Evolutionary conservation across 2,329 filamentous ascomycete genomes (phyloP), one percentile per base, ranked within the genome.

Genomic region (Fonsecaea erecta): DNA sequence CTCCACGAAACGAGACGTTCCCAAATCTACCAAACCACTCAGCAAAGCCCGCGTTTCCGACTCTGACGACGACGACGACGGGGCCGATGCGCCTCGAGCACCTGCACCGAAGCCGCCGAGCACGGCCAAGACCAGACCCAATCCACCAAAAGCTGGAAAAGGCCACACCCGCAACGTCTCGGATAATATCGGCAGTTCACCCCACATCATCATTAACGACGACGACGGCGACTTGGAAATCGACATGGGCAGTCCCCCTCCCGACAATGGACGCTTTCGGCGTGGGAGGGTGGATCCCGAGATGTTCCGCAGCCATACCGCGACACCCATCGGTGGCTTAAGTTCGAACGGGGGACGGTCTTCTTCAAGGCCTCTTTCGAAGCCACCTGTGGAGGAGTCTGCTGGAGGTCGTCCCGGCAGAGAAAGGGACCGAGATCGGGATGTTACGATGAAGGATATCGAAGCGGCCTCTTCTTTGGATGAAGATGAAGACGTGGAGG

Each of bases 401-500:
- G 34, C 46, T 21, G n/a, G 37, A 16, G 46, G 52, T 26, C 58
- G 43, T 16, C 6, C 18, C 24, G 46, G 43, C n/a, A 52, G 46
- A 37, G 65, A 63, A 9, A 40, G 62, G 21, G 68, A 69, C 46
- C 28, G 60, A n/a, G 68, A 67, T 30, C 28, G 32, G 6, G 68
- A 69, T 28, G 54, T 73, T 21, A 74, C 60, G 28, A 71, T 75
- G 51, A 77, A 75, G 14, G 76, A 77, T 60, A 76, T 78, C 16
- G 76, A 80, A 37, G 78, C 77, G 56, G 75, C 73, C 14, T 58
- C 24, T 9, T 63, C 65, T 4, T 73, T 70, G 56, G 75, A 76
- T 35, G 73, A 75, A n/a, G 79, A 78, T n/a, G 79, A 75, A 14
- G 81, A 83, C 73, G 63, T 83, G 34, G 83, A 81, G 11, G 81